These are phyloP conservation scores for button mushroom (Agaricus bisporus) DNA, from an alignment of 768 basidiomycete genomes.

Conservation along the genomic window DNA sequence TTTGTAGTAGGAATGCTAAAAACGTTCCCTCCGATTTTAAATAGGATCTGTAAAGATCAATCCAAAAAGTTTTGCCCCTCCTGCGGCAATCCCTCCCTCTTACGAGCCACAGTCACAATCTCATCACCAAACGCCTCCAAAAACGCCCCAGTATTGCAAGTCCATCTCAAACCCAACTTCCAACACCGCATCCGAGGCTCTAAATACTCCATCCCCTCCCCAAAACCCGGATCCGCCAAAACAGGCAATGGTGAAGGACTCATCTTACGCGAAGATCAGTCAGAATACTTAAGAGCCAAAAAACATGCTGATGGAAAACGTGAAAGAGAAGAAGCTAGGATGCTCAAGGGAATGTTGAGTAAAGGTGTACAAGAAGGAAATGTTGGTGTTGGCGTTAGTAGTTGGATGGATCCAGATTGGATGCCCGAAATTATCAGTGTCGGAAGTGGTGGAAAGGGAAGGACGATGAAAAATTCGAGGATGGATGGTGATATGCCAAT, in stretches of 20 bases:
- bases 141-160: constrained; percentile 66
- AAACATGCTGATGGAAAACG: constrained; percentile 68
- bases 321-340: constrained; percentile 71
- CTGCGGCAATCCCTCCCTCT: constrained; percentile 87
- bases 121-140: constrained; percentile 54
- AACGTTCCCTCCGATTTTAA: no score
- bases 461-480: constrained; percentile 40
- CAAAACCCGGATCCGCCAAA: constrained; percentile 86
- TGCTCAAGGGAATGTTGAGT: constrained; percentile 58
- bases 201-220: constrained; percentile 86
- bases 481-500: constrained; percentile 70
- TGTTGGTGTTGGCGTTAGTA: constrained; percentile 51
- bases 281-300: constrained; percentile 79
- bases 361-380: constrained; percentile 36
- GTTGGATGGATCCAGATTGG: constrained; percentile 97
- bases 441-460: constrained; percentile 66
- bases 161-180: constrained; percentile 95
- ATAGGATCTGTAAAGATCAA: constrained; percentile 90
- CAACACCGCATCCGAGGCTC: constrained; percentile 91
- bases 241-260: constrained; percentile 75
- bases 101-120: constrained; percentile 89
- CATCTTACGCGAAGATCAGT: constrained; percentile 90
- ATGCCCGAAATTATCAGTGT: constrained; percentile 71
- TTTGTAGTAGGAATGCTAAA: background rate
- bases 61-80: constrained; percentile 97